These are phyloP conservation scores for Diaporthe sp. DNA, from an alignment of 2,329 filamentous ascomycete genomes.

Conservation along the genomic window DNA sequence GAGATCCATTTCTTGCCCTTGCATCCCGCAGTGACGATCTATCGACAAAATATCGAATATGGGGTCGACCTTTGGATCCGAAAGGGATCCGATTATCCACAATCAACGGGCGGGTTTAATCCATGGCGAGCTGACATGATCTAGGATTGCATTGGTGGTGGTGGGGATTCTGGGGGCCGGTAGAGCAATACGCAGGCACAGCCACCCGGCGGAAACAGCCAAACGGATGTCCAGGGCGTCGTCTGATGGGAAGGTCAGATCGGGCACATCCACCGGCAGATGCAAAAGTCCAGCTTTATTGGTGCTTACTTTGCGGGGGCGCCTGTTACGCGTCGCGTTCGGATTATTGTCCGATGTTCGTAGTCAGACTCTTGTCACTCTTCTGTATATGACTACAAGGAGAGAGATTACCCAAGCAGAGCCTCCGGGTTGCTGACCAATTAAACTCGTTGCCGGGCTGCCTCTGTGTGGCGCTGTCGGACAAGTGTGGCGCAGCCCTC, in stretches of 20 bases:
- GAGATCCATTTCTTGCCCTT: neutral
- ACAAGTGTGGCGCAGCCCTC: constrained; percentile 11
- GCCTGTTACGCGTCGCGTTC: constrained; percentile 3
- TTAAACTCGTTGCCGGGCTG: neutral
- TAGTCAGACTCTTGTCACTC: constrained; percentile 1
- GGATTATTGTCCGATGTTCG: neutral
- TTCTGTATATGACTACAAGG: neutral
- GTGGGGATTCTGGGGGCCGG: constrained; percentile 16
- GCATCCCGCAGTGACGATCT: constrained; percentile 14
- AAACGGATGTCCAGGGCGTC: constrained; percentile 2
- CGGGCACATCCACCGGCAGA: constrained; percentile 9
- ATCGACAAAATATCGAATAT: constrained; percentile 21
- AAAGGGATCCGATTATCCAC: constrained; percentile 20
- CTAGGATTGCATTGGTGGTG: neutral
- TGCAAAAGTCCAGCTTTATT: neutral
- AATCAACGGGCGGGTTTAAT: neutral
- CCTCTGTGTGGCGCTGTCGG: constrained; percentile 14
- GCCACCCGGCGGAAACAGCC: constrained; percentile 8
- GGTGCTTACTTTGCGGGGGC: constrained; percentile 5
- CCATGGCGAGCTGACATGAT: constrained; percentile 23
- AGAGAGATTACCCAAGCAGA: neutral
- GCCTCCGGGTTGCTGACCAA: neutral
- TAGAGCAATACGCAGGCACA: constrained; percentile 14
- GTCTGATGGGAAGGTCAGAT: neutral
- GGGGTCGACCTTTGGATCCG: constrained; percentile 13